Evolutionary conservation across 75 land plant species (phyloP), one percentile per base, ranked within the genome.

Genomic region (Sequoia sempervirens): DNA sequence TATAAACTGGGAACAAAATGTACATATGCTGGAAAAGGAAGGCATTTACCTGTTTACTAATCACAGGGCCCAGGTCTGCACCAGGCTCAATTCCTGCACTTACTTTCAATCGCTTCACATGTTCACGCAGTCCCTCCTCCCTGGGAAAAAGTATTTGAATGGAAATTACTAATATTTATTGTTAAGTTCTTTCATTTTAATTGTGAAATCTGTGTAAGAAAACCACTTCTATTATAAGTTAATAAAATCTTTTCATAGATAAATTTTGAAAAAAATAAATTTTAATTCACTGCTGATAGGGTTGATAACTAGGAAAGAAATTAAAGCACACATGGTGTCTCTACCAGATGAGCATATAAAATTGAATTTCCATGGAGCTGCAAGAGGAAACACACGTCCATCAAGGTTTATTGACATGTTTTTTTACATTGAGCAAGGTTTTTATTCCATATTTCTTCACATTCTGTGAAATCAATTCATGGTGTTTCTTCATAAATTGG

Each of bases 41-140:
- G 83, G 83, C 34, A 84, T 83, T 54, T 82, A 93, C 96, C 94
- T 97, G 96, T 84, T 91, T 95, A 88, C 94, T 94, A 32, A 97
- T 97, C 47, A 97, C 99, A 66, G 99, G 99, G 74, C 99, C 99
- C 84, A 97, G 87, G 85, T 97, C 99, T 7, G 93, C 87, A 54
- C 86, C 91, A 56, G 97, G 91, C 87, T 97, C 99, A 53, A 87
- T 85, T 70, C 99, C 99, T 58, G 92, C 94, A 84, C 86, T 93
- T 74, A 97, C 94, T 88, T 91, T 95, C 56, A 97, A 90, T 81
- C 86, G 84, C 85, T 86, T 85, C 53, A 93, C 98, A 75, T 85
- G 87, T 75, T 90, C 92, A n/a, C 87, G 82, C 45, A 97, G 88
- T 58, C 90, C 90, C 38, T 89, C 89, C 84, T 89, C 93, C 96